Percentiles rank a stretch among this genome's conserved stretches.
Evolutionary conservation across 2,329 filamentous ascomycete genomes (phyloP).

Genomic region (Rhytidhysteron rufulum): DNA sequence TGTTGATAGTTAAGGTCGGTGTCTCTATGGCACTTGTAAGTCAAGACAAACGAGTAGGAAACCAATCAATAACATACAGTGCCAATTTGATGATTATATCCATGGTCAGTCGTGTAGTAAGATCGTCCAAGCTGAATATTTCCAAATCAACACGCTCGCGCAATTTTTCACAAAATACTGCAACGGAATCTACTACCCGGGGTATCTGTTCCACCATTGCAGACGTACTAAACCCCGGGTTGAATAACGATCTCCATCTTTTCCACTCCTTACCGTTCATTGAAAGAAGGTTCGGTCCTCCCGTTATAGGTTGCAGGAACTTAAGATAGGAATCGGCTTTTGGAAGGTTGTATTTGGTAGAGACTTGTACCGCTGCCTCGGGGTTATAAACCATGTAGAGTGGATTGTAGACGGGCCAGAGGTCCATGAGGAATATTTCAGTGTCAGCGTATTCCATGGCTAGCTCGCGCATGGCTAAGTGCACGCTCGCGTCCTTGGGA

Average conservation of each 20-base stretch:
- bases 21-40: conserved; percentile 3
- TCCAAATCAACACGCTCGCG: neutral
- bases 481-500: conserved; percentile 4
- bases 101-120: conserved; percentile 5
- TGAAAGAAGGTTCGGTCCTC: conserved; percentile 10
- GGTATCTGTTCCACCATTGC: conserved; percentile 4
- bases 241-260: conserved; percentile 14
- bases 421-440: conserved; percentile 3
- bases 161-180: conserved; percentile 4
- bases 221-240: conserved; percentile 10
- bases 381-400: conserved; percentile 11
- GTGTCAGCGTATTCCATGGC: conserved; percentile 1
- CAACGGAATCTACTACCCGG: conserved; percentile 4
- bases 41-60: neutral
- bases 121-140: conserved; percentile 6
- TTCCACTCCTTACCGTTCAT: conserved; percentile 17
- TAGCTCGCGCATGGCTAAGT: conserved; percentile 4
- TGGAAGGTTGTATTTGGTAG: conserved; percentile 7
- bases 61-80: conserved; percentile 2
- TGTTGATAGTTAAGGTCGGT: conserved; percentile 5
- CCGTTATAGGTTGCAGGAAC: conserved; percentile 13
- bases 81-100: conserved; percentile 7
- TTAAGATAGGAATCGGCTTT: conserved; percentile 6
- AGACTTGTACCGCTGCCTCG: conserved; percentile 6
- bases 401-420: conserved; percentile 15